These are phyloP conservation scores for Polyplosphaeria fusca DNA, from an alignment of 495 filamentous ascomycete species.

Conservation along the genomic window DNA sequence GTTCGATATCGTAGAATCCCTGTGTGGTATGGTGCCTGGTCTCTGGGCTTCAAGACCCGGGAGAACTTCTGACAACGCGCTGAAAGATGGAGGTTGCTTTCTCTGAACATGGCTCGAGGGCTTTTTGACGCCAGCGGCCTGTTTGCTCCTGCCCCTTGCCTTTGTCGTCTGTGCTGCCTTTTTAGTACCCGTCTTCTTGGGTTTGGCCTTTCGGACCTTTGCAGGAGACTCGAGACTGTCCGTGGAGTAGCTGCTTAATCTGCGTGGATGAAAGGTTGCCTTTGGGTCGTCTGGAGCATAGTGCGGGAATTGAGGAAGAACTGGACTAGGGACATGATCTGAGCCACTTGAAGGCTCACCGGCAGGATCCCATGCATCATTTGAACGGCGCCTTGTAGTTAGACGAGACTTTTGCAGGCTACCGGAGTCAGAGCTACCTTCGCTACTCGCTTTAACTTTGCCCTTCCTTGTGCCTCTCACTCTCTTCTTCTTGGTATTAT, in stretches of 20 bases:
- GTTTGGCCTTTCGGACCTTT: background rate
- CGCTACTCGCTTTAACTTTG: background rate
- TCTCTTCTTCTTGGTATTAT: background rate
- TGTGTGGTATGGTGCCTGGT: background rate
- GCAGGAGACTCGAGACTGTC: slow-evolving; percentile 8
- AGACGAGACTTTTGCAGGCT: too few species aligned
- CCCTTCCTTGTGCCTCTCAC: background rate
- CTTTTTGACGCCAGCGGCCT: background rate
- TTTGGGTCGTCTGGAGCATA: slow-evolving; percentile 1
- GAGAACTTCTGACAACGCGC: background rate
- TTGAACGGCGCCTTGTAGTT: too few species aligned
- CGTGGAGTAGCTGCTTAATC: background rate
- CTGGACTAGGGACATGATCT: slow-evolving; percentile 10
- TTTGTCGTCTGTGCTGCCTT: background rate
- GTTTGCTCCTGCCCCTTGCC: background rate
- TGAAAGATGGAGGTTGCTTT: background rate
- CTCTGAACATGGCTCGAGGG: too few species aligned
- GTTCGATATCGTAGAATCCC: background rate
- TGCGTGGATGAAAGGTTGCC: slow-evolving; percentile 3
- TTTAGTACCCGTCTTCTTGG: background rate
- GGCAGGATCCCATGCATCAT: background rate
- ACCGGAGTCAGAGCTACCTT: too few species aligned
- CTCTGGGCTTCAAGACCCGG: background rate
- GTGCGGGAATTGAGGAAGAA: background rate
- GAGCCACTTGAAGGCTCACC: background rate